phyloP scores from a whole-genome alignment of 495 filamentous ascomycete species.

The Xylaria venustula region DNA sequence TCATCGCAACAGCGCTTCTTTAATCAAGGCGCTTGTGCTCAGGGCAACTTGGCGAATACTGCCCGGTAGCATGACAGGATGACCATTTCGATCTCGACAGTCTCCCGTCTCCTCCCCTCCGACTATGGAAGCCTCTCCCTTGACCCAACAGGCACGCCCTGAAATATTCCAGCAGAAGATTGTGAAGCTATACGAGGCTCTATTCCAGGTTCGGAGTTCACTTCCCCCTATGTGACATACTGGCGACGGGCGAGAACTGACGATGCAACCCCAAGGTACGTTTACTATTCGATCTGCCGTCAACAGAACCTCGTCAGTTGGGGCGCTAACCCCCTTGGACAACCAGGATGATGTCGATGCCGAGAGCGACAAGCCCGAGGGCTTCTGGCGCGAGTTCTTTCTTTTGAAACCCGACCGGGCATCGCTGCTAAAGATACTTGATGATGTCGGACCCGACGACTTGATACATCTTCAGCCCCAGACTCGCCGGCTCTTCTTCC shows the following conservation, averaged over 20 bases:
- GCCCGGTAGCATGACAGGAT: not conserved
- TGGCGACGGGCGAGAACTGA: constrained; percentile 25
- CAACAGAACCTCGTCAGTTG: not conserved
- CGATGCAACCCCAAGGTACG: constrained; percentile 28
- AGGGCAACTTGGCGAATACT: not conserved
- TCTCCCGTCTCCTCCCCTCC: constrained; percentile 5
- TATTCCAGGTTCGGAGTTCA: constrained; percentile 70
- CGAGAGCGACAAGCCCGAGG: constrained; percentile 66
- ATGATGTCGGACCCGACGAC: constrained; percentile 67
- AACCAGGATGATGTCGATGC: constrained; percentile 55
- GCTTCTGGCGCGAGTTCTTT: constrained; percentile 97
- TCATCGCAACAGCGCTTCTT: not conserved
- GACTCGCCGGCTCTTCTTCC: constrained; percentile 74
- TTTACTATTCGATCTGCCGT: not conserved
- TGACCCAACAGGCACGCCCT: constrained; percentile 89
- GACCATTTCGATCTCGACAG: not conserved
- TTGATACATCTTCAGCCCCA: constrained; percentile 70
- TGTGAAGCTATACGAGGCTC: constrained; percentile 78
- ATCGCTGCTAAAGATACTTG: constrained; percentile 64
- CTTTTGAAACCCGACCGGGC: constrained; percentile 73
- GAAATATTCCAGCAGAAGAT: constrained; percentile 92
- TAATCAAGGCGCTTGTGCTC: not conserved
- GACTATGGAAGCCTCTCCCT: constrained; percentile 82
- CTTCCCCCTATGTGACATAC: constrained; percentile 7
- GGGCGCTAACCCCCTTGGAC: constrained; percentile 8